phyloP scores from a whole-genome alignment of 768 basidiomycete genomes.

The Amanita jacksonii region DNA sequence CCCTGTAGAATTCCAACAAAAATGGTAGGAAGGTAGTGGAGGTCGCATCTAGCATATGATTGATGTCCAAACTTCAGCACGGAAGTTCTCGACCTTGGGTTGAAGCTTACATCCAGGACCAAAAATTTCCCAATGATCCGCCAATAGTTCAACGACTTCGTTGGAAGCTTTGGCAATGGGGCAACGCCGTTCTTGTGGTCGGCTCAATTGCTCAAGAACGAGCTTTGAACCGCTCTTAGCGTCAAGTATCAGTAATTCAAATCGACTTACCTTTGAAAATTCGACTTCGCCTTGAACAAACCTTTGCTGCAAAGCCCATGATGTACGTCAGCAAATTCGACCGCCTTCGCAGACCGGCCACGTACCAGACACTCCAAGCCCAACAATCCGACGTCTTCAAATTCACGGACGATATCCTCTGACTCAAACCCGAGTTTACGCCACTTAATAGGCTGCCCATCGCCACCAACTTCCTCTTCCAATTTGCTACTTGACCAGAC shows the following conservation, averaged over 20 bases:
- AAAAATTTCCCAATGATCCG: constrained; percentile 80
- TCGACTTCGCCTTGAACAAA: constrained; percentile 66
- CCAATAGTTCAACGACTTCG: constrained; percentile 75
- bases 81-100: constrained; percentile 4
- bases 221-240: constrained; percentile 31
- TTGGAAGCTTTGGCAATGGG: constrained; percentile 79
- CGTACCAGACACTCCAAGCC: constrained; percentile 76
- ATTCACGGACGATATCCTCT: constrained; percentile 70
- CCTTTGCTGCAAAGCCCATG: constrained; percentile 33
- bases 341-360: constrained; percentile 6
- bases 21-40: constrained; percentile 80
- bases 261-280: constrained; percentile 56
- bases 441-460: constrained; percentile 56
- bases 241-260: neutral
- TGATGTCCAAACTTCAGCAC: too few species aligned
- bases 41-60: constrained; percentile 52
- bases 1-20: constrained; percentile 75
- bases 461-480: constrained; percentile 38
- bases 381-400: constrained; percentile 67
- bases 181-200: constrained; percentile 66
- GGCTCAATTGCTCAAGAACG: constrained; percentile 70
- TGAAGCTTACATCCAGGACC: constrained; percentile 67
- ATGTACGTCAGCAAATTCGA: neutral
- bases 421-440: constrained; percentile 66
- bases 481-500: constrained; percentile 64